A percentile compares a stretch with the other conserved stretches of the same genome.
Conservation (phyloP, 441 rosid genomes). For the Theobroma grandiflorum region DNA sequence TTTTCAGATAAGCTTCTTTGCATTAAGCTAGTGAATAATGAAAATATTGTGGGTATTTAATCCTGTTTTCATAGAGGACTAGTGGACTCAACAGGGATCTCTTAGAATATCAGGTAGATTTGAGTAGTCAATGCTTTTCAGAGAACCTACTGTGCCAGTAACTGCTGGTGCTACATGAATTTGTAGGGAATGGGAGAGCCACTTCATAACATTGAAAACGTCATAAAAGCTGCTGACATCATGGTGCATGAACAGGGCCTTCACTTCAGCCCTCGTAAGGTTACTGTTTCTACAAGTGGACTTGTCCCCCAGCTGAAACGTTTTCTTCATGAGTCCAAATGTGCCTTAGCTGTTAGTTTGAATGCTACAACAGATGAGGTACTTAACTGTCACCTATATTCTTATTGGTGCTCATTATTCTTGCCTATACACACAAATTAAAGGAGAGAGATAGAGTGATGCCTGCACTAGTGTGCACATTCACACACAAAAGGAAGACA, state of each 20-base stretch:
- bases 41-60: not conserved
- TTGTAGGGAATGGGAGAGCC: conserved; percentile 98
- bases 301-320: conserved; percentile 89
- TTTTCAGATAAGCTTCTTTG: not conserved
- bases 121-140: conserved; percentile 3
- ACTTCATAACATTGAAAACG: conserved; percentile 82
- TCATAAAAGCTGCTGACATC: conserved; percentile 81
- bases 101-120: not conserved
- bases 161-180: conserved; percentile 21
- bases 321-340: conserved; percentile 74
- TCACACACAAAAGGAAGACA: not conserved
- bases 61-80: not conserved
- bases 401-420: conserved; percentile 12
- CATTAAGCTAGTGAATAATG: not conserved
- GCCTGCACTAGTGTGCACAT: not conserved
- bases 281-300: conserved; percentile 92
- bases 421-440: not conserved
- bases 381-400: conserved; percentile 24
- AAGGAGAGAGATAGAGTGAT: not conserved
- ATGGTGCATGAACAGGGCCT: conserved; percentile 91
- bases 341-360: conserved; percentile 92
- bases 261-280: conserved; percentile 93
- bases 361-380: conserved; percentile 98
- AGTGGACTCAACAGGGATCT: not conserved
- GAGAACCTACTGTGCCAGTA: not conserved